Conservation (phyloP, 306 rosid species). For the Begonia loranthoides region DNA sequence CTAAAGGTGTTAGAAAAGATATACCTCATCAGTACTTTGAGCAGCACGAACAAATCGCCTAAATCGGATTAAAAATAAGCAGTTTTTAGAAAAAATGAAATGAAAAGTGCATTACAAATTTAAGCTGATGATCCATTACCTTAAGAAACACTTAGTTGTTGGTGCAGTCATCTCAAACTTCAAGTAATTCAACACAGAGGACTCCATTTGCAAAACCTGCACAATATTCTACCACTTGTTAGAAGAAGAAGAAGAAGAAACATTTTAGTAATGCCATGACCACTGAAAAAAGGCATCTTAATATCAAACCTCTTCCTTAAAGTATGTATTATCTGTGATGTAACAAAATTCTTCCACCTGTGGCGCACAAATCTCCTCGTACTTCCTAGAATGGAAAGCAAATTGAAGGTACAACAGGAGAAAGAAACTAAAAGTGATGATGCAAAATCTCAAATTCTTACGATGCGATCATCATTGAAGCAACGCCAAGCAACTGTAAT, state of each 20-base stretch:
- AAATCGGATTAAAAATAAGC: too few relatives aligned
- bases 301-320: conserved; percentile 68
- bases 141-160: conserved; percentile 49
- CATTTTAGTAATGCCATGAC: too few relatives aligned
- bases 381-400: conserved; percentile 37
- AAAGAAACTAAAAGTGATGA: too few relatives aligned
- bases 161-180: conserved; percentile 84
- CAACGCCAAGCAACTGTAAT: conserved; percentile 84
- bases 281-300: too few relatives aligned
- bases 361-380: conserved; percentile 98
- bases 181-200: conserved; percentile 48
- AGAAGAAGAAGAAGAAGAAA: too few relatives aligned
- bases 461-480: conserved; percentile 99
- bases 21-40: too few relatives aligned
- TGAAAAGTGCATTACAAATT: too few relatives aligned
- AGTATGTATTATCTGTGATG: conserved; percentile 87
- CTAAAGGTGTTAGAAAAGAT: too few relatives aligned
- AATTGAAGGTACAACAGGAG: too few relatives aligned
- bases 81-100: too few relatives aligned
- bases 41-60: too few relatives aligned
- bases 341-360: conserved; percentile 97
- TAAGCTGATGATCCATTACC: conserved; percentile 20
- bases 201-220: conserved; percentile 78
- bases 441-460: conserved; percentile 24
- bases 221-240: conserved; percentile 11